Conservation (phyloP, 345 rosid species). For the Rhodamnia rubescens region DNA sequence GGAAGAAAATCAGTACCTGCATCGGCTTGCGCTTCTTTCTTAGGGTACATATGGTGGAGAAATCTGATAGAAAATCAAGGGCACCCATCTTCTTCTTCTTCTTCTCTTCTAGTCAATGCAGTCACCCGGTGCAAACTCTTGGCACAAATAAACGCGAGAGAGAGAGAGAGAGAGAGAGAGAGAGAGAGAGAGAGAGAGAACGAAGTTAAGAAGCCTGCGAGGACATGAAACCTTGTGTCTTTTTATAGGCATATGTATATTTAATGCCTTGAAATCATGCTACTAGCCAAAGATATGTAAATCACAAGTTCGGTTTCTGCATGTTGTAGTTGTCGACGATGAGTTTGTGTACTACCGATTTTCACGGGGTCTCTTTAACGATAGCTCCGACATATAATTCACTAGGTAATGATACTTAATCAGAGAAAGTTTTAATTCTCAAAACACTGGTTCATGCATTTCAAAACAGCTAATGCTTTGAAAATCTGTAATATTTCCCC, state of each 20-base stretch:
- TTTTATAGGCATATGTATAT: not conserved
- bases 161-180: not conserved
- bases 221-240: not conserved
- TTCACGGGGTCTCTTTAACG: not conserved
- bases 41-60: constrained; percentile 2
- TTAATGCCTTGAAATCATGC: not conserved
- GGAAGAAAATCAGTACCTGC: constrained; percentile 15
- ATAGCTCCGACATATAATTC: not conserved
- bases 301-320: not conserved
- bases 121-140: not conserved
- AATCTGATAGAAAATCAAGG: constrained; percentile 22
- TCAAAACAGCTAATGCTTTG: not conserved
- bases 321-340: not conserved
- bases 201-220: not conserved
- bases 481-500: not conserved
- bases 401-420: too few relatives aligned
- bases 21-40: constrained; percentile 27
- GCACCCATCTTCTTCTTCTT: constrained; percentile 20
- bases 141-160: not conserved
- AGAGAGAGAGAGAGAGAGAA: not conserved
- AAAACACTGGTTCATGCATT: too few relatives aligned
- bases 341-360: not conserved
- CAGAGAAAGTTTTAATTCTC: too few relatives aligned
- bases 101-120: not conserved
- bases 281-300: not conserved